These are phyloP conservation scores for Fusarium aywerte DNA, from an alignment of 2,329 filamentous ascomycete genomes.

Conservation along the genomic window DNA sequence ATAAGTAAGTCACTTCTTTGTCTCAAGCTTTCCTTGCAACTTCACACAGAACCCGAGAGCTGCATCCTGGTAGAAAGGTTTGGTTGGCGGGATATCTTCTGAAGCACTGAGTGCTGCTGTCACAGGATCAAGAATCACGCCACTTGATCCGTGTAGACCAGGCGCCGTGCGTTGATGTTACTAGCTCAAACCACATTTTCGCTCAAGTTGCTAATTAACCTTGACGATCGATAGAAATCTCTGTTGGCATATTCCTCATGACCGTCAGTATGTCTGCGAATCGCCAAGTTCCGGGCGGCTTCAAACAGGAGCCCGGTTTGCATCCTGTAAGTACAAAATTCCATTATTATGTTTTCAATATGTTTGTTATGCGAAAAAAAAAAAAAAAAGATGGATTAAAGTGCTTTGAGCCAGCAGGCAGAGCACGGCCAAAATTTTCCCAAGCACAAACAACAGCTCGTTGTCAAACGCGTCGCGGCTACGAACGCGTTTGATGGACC, in stretches of 20 bases:
- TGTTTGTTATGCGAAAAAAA: background rate
- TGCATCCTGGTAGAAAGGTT: constrained; percentile 31
- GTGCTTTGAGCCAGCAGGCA: background rate
- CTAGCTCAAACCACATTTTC: constrained; percentile 18
- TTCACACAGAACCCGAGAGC: constrained; percentile 30
- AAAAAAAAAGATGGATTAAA: background rate
- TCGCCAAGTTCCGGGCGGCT: constrained; percentile 45
- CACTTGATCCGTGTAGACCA: constrained; percentile 41
- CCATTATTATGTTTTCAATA: constrained; percentile 4
- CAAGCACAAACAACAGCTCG: constrained; percentile 4
- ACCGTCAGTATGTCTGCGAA: constrained; percentile 48
- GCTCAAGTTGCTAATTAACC: constrained; percentile 34
- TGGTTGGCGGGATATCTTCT: constrained; percentile 38
- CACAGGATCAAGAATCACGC: constrained; percentile 42
- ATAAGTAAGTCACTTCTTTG: constrained; percentile 34
- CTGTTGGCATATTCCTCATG: constrained; percentile 36
- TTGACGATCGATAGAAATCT: constrained; percentile 24
- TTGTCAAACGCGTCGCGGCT: constrained; percentile 23
- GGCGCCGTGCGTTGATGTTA: constrained; percentile 22
- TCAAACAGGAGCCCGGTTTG: constrained; percentile 47
- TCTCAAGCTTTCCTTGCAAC: constrained; percentile 32
- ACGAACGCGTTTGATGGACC: constrained; percentile 29
- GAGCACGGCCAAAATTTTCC: background rate
- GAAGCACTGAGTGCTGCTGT: constrained; percentile 34
- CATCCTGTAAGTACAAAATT: constrained; percentile 45